Percentiles rank a stretch among this genome's conserved stretches.
Conservation (phyloP, 2,329 filamentous ascomycete genomes). For the Botrytis aclada region DNA sequence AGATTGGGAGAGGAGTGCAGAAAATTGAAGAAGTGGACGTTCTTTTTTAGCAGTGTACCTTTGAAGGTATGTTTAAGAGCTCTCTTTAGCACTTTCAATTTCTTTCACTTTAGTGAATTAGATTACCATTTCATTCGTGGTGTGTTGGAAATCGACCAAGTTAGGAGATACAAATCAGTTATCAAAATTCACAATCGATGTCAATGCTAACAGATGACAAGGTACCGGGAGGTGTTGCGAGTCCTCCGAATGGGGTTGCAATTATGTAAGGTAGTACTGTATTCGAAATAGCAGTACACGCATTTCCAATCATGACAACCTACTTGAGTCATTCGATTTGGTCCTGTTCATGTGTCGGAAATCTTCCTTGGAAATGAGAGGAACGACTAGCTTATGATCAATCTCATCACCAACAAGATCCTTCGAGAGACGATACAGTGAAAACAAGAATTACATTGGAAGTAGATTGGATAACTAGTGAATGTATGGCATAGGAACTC, state of each 20-base stretch:
- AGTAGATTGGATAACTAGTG: not conserved
- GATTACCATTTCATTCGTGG: not conserved
- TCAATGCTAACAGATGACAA: constrained; percentile 2
- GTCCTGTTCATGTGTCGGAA: not conserved
- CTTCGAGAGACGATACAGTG: not conserved
- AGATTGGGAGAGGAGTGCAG: constrained; percentile 48
- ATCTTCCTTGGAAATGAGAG: not conserved
- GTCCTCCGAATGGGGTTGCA: constrained; percentile 35
- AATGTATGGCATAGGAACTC: not conserved
- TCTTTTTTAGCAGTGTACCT: constrained; percentile 59
- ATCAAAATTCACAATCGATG: not conserved
- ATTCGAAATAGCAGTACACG: not conserved
- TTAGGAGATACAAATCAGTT: not conserved
- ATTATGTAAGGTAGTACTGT: constrained; percentile 25
- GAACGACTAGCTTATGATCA: not conserved
- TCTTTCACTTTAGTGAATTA: not conserved
- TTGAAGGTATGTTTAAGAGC: constrained; percentile 46
- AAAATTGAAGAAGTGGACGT: constrained; percentile 53
- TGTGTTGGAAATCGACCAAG: not conserved
- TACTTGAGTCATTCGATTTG: not conserved
- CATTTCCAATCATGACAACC: not conserved
- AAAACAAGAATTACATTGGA: not conserved
- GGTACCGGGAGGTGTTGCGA: constrained; percentile 34
- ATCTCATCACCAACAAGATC: not conserved
- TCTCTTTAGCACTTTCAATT: not conserved